A percentile compares a stretch with the other conserved stretches of the same genome.
Conservation (phyloP, 208 protist species). For the Leishmania tropica region DNA sequence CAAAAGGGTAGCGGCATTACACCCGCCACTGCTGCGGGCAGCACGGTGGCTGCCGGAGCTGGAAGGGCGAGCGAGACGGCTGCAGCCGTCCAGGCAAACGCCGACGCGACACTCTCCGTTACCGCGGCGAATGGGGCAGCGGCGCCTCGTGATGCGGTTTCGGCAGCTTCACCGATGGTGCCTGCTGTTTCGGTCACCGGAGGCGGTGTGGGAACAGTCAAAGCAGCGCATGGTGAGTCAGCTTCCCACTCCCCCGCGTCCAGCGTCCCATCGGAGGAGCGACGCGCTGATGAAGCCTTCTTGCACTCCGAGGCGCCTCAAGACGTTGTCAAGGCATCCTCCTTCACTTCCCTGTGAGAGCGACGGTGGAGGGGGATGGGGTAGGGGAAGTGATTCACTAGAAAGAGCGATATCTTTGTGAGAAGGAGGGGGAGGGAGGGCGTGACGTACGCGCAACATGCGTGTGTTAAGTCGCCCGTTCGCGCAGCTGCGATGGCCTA, state of each 20-base stretch:
- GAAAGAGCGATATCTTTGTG: not conserved
- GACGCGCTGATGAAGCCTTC: constrained; percentile 18
- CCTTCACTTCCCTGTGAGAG: constrained; percentile 17
- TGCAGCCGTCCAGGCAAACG: not conserved
- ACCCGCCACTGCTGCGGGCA: not conserved
- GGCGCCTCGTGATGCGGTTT: not conserved
- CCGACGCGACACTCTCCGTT: not conserved
- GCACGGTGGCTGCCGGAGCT: not conserved
- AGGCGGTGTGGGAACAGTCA: not conserved
- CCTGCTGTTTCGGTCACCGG: not conserved
- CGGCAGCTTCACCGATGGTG: not conserved
- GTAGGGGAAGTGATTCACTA: not conserved
- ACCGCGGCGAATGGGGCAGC: no score
- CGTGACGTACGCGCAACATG: no score
- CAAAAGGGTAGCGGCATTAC: not conserved
- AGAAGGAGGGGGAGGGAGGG: not conserved
- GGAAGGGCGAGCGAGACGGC: not conserved
- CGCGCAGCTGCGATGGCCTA: not conserved
- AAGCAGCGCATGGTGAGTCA: not conserved
- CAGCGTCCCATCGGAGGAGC: constrained; percentile 2
- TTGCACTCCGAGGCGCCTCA: constrained; percentile 17
- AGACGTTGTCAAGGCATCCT: constrained; percentile 14
- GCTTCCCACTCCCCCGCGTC: not conserved
- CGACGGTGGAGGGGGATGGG: not conserved
- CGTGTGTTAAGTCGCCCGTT: not conserved